phyloP scores from a whole-genome alignment of 2,329 filamentous ascomycete genomes.

The Penicillium decumbens region DNA sequence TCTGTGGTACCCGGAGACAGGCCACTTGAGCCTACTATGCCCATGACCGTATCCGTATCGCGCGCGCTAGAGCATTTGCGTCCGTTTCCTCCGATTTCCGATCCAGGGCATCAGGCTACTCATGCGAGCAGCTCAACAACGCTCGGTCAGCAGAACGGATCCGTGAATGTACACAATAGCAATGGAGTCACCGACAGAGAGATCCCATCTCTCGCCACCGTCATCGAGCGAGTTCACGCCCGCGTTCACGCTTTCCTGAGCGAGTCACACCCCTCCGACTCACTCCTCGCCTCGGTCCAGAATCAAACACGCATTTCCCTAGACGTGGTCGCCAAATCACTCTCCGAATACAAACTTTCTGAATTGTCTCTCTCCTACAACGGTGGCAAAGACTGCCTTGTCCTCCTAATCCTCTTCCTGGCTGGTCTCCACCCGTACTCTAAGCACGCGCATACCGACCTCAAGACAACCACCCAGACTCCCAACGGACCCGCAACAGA shows the following conservation, averaged over 20 bases:
- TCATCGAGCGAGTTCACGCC: conserved; percentile 62
- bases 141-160: conserved; percentile 3
- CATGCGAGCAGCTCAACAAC: neutral
- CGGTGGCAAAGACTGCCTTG: conserved; percentile 94
- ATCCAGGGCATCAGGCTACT: conserved; percentile 1
- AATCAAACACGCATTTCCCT: conserved; percentile 68
- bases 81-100: conserved; percentile 8
- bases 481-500: neutral
- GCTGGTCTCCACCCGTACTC: conserved; percentile 53
- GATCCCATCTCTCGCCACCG: conserved; percentile 44
- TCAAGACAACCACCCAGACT: conserved; percentile 1
- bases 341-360: conserved; percentile 69
- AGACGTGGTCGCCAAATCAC: conserved; percentile 67
- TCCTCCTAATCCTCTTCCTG: conserved; percentile 82
- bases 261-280: conserved; percentile 52
- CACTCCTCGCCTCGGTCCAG: conserved; percentile 61
- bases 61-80: conserved; percentile 15
- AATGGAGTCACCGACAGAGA: conserved; percentile 4
- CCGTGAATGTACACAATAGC: conserved; percentile 7
- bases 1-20: neutral
- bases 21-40: conserved; percentile 2
- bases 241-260: conserved; percentile 62
- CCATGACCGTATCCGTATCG: conserved; percentile 3
- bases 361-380: conserved; percentile 92
- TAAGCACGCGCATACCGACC: conserved; percentile 17